Evolutionary conservation across 768 basidiomycete genomes (phyloP).

Genomic region (Collybia mongolica): DNA sequence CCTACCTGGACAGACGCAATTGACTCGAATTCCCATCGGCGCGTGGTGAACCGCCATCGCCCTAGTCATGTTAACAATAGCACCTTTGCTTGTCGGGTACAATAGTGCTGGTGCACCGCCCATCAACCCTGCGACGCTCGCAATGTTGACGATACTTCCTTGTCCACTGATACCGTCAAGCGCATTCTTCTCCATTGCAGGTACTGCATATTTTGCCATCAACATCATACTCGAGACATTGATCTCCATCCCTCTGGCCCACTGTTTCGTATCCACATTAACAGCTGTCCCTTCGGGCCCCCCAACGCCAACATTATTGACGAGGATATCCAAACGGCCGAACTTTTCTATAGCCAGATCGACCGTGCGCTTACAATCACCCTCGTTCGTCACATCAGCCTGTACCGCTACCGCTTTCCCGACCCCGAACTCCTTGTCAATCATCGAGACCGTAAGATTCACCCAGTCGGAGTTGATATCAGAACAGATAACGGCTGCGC

Average conservation of each 20-base stretch:
- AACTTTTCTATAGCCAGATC: conserved; percentile 30
- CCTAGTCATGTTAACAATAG: conserved; percentile 41
- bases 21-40: conserved; percentile 36
- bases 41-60: conserved; percentile 45
- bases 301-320: conserved; percentile 41
- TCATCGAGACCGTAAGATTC: conserved; percentile 36
- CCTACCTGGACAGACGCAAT: conserved; percentile 40
- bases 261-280: conserved; percentile 31
- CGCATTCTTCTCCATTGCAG: conserved; percentile 39
- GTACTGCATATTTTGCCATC: conserved; percentile 41
- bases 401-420: conserved; percentile 30
- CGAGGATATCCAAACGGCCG: conserved; percentile 40
- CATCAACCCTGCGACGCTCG: conserved; percentile 34
- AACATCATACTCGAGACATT: conserved; percentile 44
- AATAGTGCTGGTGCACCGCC: conserved; percentile 39
- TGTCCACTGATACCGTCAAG: conserved; percentile 26
- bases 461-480: conserved; percentile 37
- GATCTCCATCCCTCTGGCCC: conserved; percentile 34
- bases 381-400: conserved; percentile 33
- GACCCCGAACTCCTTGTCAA: conserved; percentile 32
- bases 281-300: conserved; percentile 37
- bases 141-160: conserved; percentile 40
- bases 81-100: conserved; percentile 43
- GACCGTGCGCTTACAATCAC: conserved; percentile 33
- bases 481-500: conserved; percentile 33